Evolutionary conservation across 2,329 filamentous ascomycete species (phyloP).

Genomic region (Nemania bipapillata): DNA sequence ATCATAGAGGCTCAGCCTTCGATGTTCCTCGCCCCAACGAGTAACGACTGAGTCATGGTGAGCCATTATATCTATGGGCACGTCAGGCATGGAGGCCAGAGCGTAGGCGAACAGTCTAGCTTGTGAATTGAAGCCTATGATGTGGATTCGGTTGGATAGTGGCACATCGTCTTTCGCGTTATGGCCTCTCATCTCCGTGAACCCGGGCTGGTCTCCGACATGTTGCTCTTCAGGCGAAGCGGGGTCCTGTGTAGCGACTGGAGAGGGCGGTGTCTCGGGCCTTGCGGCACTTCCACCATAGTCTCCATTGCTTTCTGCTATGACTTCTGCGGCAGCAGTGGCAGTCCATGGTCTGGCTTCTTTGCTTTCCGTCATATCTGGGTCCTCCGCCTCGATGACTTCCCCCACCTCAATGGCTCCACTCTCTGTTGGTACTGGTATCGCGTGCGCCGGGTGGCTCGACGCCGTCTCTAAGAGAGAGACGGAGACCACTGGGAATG

Average conservation of each 20-base stretch:
- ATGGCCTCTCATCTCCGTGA: background rate
- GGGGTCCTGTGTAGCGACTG: background rate
- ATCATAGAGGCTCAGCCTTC: conserved; percentile 59
- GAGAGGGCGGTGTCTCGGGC: background rate
- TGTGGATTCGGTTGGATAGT: conserved; percentile 59
- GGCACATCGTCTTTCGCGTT: background rate
- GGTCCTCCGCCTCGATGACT: background rate
- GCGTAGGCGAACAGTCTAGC: conserved; percentile 75
- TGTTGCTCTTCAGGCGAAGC: background rate
- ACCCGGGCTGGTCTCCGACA: too few species aligned
- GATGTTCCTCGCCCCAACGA: conserved; percentile 59
- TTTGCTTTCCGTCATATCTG: background rate
- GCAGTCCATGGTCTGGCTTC: background rate
- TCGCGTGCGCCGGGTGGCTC: background rate
- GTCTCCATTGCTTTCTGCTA: background rate
- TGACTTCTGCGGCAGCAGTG: background rate
- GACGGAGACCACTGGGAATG: background rate
- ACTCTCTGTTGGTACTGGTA: background rate
- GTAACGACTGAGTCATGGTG: conserved; percentile 59
- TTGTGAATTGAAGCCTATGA: conserved; percentile 72
- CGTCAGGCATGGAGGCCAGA: conserved; percentile 67
- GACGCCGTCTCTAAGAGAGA: background rate
- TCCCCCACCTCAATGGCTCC: background rate
- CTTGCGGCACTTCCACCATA: background rate
- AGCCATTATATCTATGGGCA: conserved; percentile 71